Evolutionary conservation across 1,284 basidiomycete genomes (phyloP).

Genomic region (Leccinum proximum): DNA sequence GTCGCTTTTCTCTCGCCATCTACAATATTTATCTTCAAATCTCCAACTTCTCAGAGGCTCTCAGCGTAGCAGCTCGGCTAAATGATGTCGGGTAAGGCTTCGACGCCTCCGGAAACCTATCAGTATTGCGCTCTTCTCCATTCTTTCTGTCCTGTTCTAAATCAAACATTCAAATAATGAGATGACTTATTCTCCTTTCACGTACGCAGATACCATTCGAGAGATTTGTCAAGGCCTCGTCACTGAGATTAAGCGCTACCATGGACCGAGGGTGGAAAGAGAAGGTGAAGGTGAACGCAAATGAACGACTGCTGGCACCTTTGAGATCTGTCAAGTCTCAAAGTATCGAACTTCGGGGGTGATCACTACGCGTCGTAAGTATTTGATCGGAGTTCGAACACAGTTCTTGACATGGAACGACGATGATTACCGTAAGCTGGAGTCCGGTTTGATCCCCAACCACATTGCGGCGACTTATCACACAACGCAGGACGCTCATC

Average conservation of each 20-base stretch:
- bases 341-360: slow-evolving; percentile 4
- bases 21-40: too few species aligned
- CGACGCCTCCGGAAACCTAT: too few species aligned
- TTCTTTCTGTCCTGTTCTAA: too few species aligned
- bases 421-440: slow-evolving; percentile 49
- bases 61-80: too few species aligned
- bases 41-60: too few species aligned
- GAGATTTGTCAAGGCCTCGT: slow-evolving; percentile 58
- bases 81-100: too few species aligned
- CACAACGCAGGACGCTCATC: slow-evolving; percentile 37
- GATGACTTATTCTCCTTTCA: too few species aligned
- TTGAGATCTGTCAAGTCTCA: neutral
- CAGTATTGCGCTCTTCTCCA: too few species aligned
- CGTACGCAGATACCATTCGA: too few species aligned
- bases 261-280: slow-evolving; percentile 10
- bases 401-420: slow-evolving; percentile 27
- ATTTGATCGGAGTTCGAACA: slow-evolving; percentile 28
- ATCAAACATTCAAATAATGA: too few species aligned
- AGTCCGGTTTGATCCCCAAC: slow-evolving; percentile 4
- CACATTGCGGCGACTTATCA: slow-evolving; percentile 8
- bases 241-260: slow-evolving; percentile 31
- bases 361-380: slow-evolving; percentile 18
- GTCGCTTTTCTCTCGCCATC: too few species aligned
- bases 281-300: neutral
- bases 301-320: slow-evolving; percentile 2